Evolutionary conservation across 2,329 filamentous ascomycete genomes (phyloP).

Genomic region (Aspergillus neotritici): DNA sequence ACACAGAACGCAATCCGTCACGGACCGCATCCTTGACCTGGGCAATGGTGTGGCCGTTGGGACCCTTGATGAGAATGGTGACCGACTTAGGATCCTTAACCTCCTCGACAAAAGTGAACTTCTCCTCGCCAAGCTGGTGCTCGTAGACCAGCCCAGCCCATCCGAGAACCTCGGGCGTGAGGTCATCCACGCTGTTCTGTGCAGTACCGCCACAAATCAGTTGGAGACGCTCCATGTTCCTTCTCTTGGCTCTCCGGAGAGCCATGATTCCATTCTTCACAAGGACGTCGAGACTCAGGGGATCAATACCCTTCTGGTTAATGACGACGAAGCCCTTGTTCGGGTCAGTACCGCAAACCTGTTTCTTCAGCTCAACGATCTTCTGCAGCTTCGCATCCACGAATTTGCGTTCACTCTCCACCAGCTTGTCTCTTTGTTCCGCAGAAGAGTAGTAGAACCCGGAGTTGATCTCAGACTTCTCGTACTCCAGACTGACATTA

Average conservation of each 20-base stretch:
- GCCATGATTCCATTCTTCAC: constrained; percentile 98
- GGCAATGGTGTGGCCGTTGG: constrained; percentile 91
- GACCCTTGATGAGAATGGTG: constrained; percentile 94
- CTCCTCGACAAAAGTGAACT: constrained; percentile 97
- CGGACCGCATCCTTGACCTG: constrained; percentile 96
- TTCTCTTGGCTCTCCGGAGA: constrained; percentile 86
- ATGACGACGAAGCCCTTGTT: constrained; percentile 97
- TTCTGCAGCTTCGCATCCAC: constrained; percentile 95
- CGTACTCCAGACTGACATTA: constrained; percentile 96
- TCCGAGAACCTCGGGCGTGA: constrained; percentile 79
- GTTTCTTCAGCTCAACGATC: constrained; percentile 96
- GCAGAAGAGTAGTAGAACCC: constrained; percentile 98
- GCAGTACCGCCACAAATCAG: constrained; percentile 84
- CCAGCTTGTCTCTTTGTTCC: constrained; percentile 94
- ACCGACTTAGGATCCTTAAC: constrained; percentile 99
- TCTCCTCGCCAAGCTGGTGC: constrained; percentile 95
- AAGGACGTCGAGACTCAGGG: constrained; percentile 87
- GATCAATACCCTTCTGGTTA: constrained; percentile 99
- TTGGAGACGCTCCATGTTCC: constrained; percentile 98
- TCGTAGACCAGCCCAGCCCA: constrained; percentile 98
- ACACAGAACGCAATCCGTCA: constrained; percentile 90
- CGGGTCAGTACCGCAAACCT: constrained; percentile 86
- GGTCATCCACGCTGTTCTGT: constrained; percentile 94
- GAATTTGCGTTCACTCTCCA: constrained; percentile 92
- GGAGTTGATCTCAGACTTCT: constrained; percentile 99